Evolutionary conservation across 768 basidiomycete species (phyloP).

Genomic region (Amyloporia xantha): DNA sequence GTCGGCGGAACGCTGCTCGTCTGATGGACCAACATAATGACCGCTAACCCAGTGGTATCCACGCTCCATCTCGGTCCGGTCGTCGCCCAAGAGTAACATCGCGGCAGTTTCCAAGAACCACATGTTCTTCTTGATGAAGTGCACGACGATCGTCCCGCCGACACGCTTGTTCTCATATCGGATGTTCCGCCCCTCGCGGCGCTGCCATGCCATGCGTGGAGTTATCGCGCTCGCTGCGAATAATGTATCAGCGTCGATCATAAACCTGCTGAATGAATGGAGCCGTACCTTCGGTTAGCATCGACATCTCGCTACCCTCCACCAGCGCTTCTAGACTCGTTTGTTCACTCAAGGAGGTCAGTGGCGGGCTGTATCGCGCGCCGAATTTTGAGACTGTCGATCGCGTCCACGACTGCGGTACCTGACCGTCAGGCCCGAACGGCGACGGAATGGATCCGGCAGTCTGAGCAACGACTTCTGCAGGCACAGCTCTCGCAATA

Average conservation of each 20-base stretch:
- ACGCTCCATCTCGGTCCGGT: constrained; percentile 46
- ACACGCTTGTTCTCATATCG: constrained; percentile 65
- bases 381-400: constrained; percentile 88
- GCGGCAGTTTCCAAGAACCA: constrained; percentile 95
- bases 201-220: constrained; percentile 59
- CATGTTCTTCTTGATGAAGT: constrained; percentile 95
- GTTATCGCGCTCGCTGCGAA: constrained; percentile 48
- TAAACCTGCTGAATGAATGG: background rate
- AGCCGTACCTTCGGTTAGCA: constrained; percentile 51
- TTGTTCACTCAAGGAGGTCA: constrained; percentile 52
- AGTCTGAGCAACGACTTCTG: constrained; percentile 9
- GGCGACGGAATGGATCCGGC: constrained; percentile 17
- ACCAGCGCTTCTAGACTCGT: constrained; percentile 88
- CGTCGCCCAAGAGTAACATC: constrained; percentile 77
- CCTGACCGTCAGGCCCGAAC: constrained; percentile 24
- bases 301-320: constrained; percentile 85
- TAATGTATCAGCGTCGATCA: constrained; percentile 2
- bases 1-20: background rate
- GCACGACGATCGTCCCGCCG: constrained; percentile 92
- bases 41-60: background rate
- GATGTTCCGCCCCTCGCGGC: constrained; percentile 61
- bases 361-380: constrained; percentile 62
- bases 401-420: constrained; percentile 61
- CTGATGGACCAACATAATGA: background rate
- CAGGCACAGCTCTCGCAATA: constrained; percentile 33